phyloP scores from a whole-genome alignment of 768 basidiomycete genomes.

The Amanita pallidorosea region DNA sequence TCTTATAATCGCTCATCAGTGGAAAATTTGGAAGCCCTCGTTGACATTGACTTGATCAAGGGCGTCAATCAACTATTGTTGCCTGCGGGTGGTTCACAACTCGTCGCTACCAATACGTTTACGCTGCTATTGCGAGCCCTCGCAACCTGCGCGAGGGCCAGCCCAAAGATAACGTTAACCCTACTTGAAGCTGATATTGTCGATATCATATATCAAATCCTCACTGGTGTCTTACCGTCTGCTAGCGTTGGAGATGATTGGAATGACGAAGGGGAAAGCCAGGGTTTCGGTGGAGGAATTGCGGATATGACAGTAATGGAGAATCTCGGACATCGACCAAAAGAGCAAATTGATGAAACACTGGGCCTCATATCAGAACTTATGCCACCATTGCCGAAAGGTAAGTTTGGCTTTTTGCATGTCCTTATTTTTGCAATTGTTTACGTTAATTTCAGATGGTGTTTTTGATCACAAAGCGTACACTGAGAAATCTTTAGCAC shows the following conservation, averaged over 20 bases:
- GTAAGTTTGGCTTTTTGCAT: constrained; percentile 26
- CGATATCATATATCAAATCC: constrained; percentile 86
- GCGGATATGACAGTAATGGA: constrained; percentile 98
- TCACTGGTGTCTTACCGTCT: constrained; percentile 88
- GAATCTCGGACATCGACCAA: constrained; percentile 90
- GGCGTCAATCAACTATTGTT: constrained; percentile 81
- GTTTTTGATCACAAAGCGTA: constrained; percentile 90
- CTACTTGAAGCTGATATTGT: constrained; percentile 90
- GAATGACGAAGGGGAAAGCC: constrained; percentile 55
- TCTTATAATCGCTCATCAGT: constrained; percentile 79
- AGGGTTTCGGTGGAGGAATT: constrained; percentile 78
- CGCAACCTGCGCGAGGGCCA: constrained; percentile 80
- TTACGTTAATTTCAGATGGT: constrained; percentile 50
- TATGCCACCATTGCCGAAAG: constrained; percentile 88
- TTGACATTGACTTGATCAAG: constrained; percentile 68
- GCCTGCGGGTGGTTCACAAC: constrained; percentile 77
- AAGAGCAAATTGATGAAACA: constrained; percentile 95
- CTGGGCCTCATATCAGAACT: constrained; percentile 84
- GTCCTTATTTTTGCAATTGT: neutral
- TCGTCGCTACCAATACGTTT: constrained; percentile 81
- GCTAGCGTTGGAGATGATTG: constrained; percentile 31
- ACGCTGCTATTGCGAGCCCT: constrained; percentile 80
- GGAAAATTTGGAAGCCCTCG: constrained; percentile 78
- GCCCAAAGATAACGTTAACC: constrained; percentile 77
- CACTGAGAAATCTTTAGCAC: constrained; percentile 73